Evolutionary conservation across 2,329 filamentous ascomycete species (phyloP), one percentile per base, ranked within the genome.

Genomic region (Cercospora sp.): DNA sequence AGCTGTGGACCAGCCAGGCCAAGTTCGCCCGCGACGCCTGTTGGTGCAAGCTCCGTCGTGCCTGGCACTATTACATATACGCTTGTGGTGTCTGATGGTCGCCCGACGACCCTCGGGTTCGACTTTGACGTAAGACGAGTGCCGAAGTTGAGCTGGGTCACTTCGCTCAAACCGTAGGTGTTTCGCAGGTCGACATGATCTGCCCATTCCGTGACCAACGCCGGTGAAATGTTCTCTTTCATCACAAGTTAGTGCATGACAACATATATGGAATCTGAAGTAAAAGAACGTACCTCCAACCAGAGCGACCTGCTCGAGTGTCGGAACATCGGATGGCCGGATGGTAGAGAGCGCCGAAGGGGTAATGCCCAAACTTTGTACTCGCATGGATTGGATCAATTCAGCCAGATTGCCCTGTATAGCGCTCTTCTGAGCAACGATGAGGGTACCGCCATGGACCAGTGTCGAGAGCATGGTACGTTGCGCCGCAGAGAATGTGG

Each of bases 401-500:
- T 2, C 36, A 39, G 36, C 36, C 3, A 39, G 36, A n/a, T 39
- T 39, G 3, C 16, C 5, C 36, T 39, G 36, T 39, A 39, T 39
- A 8, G 36, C 13, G 13, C 36, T 39, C 13, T 39, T 39, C 36
- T 39, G 36, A 3, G 36, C 36, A 39, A 48, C 33, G 36, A 30
- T 63, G n/a, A 63, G 26, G 13, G 45, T 55, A 8, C 36, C 61
- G 13, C 61, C 61, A 31, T 63, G 36, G 12, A 31, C 23, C 13
- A 63, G 45, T 9, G 61, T 63, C 9, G 61, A 51, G 26, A 51
- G 53, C 30, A 65, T 59, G 9, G 63, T 60, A n/a, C 63, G 45
- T 36, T 65, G 63, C 26, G 63, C 63, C n/a, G 63, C 53, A 31
- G 53, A 65, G 55, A 65, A 65, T 12, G 53, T 60, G 13, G 53